These are phyloP conservation scores for Arabis alpina DNA, from an alignment of 345 rosid genomes.

Conservation along the genomic window DNA sequence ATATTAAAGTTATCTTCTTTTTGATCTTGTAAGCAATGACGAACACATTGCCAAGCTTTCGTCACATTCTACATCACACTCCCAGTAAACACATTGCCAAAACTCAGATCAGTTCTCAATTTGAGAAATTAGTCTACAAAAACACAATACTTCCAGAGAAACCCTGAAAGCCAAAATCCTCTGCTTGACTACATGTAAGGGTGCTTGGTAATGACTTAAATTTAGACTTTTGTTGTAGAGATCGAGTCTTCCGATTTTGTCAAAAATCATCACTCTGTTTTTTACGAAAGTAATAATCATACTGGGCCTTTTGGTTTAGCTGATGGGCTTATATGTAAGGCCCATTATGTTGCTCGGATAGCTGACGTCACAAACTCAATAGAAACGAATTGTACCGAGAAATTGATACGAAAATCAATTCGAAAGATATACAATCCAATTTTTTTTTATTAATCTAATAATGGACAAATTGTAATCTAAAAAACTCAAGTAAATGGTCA, in stretches of 20 bases:
- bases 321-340: background rate
- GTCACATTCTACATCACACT: background rate
- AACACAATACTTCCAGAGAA: too few relatives aligned
- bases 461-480: background rate
- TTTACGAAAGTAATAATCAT: too few relatives aligned
- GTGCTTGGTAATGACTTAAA: too few relatives aligned
- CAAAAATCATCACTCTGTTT: too few relatives aligned
- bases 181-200: too few relatives aligned
- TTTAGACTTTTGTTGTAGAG: too few relatives aligned
- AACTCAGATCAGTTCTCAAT: too few relatives aligned
- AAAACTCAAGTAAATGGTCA: background rate
- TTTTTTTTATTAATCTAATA: background rate
- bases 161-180: too few relatives aligned
- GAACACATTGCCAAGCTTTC: conserved; percentile 25
- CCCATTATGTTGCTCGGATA: background rate
- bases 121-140: too few relatives aligned
- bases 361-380: conserved; percentile 13
- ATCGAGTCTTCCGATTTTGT: too few relatives aligned
- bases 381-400: background rate
- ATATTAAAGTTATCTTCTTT: too few relatives aligned
- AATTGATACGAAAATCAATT: background rate
- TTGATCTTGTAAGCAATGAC: conserved; percentile 5
- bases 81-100: too few relatives aligned
- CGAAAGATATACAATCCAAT: background rate
- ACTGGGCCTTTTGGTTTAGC: background rate